phyloP scores from a whole-genome alignment of 78 protist genomes.

The Dictyostelium brefeldianum region DNA sequence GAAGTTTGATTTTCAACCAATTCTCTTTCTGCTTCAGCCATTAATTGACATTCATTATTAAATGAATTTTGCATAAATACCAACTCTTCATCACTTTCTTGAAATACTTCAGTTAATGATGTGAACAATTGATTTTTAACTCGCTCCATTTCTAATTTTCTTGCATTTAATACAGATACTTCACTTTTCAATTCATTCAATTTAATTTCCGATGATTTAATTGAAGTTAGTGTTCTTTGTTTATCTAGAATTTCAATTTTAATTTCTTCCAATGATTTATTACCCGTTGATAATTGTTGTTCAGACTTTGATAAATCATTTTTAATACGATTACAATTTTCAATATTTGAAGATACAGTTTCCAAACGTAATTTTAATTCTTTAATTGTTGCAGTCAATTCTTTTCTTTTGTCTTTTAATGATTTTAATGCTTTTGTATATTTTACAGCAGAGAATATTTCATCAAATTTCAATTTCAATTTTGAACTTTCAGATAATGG shows the following conservation, averaged over 20 bases:
- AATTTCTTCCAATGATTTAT: neutral
- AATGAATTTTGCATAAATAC: constrained; percentile 33
- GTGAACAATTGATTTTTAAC: constrained; percentile 12
- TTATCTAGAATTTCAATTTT: constrained; percentile 21
- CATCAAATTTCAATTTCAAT: constrained; percentile 97
- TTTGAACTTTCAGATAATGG: constrained; percentile 88
- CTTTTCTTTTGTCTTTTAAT: constrained; percentile 63
- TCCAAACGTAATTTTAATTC: constrained; percentile 61
- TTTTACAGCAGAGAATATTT: constrained; percentile 95
- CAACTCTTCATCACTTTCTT: constrained; percentile 45
- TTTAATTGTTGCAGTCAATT: constrained; percentile 26
- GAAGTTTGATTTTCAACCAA: constrained; percentile 9
- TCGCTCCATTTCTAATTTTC: constrained; percentile 57
- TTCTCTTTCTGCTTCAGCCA: constrained; percentile 25
- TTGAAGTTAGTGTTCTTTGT: neutral
- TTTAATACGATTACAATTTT: constrained; percentile 16
- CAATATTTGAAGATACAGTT: constrained; percentile 11
- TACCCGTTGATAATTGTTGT: neutral
- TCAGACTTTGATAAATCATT: neutral
- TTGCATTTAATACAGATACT: neutral
- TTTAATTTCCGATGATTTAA: neutral
- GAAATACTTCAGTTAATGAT: constrained; percentile 9
- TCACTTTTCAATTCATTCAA: neutral
- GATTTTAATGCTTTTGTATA: constrained; percentile 81
- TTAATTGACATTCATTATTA: constrained; percentile 15